Conservation (phyloP, 306 rosid genomes). For the Comarum palustre region DNA sequence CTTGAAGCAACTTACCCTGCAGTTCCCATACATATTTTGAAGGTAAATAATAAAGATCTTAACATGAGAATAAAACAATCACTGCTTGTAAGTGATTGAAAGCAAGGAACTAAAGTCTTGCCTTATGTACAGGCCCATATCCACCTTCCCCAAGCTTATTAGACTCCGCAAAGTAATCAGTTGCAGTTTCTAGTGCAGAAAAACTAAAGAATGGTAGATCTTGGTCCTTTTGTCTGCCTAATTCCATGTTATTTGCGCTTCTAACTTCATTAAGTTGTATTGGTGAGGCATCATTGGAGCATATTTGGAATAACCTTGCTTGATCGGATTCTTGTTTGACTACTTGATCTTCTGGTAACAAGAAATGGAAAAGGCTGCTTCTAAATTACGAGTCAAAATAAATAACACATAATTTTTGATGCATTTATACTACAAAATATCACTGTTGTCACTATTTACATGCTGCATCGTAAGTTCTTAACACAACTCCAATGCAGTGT, state of each 20-base stretch:
- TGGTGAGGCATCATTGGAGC: constrained; percentile 7
- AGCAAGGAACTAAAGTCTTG: background rate
- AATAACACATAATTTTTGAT: background rate
- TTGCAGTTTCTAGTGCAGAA: constrained; percentile 8
- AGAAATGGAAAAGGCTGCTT: background rate
- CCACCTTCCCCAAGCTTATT: constrained; percentile 23
- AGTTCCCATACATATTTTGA: background rate
- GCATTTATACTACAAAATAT: background rate
- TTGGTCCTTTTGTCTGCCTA: constrained; percentile 9
- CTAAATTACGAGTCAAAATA: background rate
- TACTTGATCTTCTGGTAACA: constrained; percentile 5
- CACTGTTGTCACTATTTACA: background rate
- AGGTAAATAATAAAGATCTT: background rate
- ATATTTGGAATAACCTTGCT: constrained; percentile 9
- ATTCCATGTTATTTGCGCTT: background rate
- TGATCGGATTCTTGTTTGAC: constrained; percentile 3
- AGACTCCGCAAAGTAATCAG: constrained; percentile 5
- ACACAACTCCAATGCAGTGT: background rate
- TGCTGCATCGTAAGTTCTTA: too few relatives aligned
- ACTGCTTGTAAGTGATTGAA: background rate
- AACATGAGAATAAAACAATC: background rate
- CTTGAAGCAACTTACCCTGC: constrained; percentile 16
- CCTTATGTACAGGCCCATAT: constrained; percentile 21
- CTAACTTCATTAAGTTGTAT: background rate
- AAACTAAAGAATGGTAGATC: constrained; percentile 15